Evolutionary conservation across 139 green algal species (phyloP), one percentile per base, ranked within the genome.

Genomic region (Chara braunii): DNA sequence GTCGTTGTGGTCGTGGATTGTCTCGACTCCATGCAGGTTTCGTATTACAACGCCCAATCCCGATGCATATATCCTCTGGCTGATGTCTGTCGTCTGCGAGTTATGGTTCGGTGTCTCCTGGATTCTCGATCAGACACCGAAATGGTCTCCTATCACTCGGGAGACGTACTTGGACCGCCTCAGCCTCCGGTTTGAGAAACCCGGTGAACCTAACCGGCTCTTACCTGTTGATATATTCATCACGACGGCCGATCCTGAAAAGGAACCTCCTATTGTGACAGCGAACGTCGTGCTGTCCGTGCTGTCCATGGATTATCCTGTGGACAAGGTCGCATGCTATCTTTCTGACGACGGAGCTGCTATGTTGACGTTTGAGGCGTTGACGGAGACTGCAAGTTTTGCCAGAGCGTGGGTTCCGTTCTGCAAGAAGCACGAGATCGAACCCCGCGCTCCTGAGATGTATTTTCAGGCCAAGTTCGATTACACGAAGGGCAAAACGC

Each of bases 71-170:
- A 11, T 14, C 18, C 67, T 75, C 14, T 75, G 67, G 67, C 40
- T 70, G 18, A 33, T 36, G 9, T 75, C 67, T 22, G 58, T 75
- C 58, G 51, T 70, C 44, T 75, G 67, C 57, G 67, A 75, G 44
- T 63, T 72, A 57, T 72, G 67, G 67, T 73, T 75, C 40, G 67
- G 43, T 26, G 24, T 72, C 24, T 68, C 67, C 8, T 75, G 67
- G 67, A 58, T 75, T n/a, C 52, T 75, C 3, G 67, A 75, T 28
- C 67, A 74, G 57, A 8, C 60, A 23, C 65, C 65, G 23, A 74
- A 74, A 58, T 70, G 55, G 55, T 43, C 22, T 14, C 65, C 65
- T 26, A 32, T 74, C 65, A 74, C 55, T 2, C 58, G 65, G 5
- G 65, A 74, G 65, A 74, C 65, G 23, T 68, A 56, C 29, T 43